These are phyloP conservation scores for Nakataea oryzae DNA, from an alignment of 2,329 filamentous ascomycete genomes.

Conservation along the genomic window DNA sequence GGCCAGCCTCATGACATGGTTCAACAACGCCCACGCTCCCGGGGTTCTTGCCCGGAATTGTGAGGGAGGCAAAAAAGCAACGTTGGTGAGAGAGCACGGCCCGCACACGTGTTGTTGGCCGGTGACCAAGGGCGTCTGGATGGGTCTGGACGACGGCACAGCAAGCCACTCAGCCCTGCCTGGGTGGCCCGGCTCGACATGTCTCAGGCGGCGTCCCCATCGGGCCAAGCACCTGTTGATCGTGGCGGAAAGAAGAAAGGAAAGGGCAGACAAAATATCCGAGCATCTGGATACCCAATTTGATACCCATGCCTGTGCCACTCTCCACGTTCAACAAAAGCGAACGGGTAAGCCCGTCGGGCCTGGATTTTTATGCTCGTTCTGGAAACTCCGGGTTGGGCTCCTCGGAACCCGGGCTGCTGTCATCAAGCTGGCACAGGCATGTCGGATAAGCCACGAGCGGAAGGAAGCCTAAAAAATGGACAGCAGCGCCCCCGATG, in stretches of 20 bases:
- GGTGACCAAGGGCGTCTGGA: no score
- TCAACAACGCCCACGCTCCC: background rate
- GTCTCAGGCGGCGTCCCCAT: background rate
- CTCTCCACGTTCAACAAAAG: background rate
- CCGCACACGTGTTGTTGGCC: no score
- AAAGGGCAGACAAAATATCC: background rate
- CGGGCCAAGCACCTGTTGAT: background rate
- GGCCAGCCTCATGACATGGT: background rate
- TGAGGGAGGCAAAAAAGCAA: background rate
- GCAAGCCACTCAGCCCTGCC: background rate
- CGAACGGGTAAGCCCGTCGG: no score
- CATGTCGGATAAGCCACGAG: background rate
- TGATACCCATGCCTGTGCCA: background rate
- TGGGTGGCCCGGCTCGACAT: background rate
- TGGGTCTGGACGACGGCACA: background rate
- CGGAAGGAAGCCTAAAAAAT: background rate
- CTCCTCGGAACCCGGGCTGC: background rate
- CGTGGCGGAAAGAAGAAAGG: background rate
- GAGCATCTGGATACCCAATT: background rate
- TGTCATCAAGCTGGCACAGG: background rate
- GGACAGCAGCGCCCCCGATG: background rate
- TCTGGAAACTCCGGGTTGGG: background rate
- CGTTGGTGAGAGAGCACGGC: background rate
- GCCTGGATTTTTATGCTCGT: background rate
- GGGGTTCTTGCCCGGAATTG: background rate